A percentile compares a stretch with the other conserved stretches of the same genome.
Evolutionary conservation across 192 early-diverging fungal genomes (phyloP).

Genomic region (Thoreauomyces humboldtii): DNA sequence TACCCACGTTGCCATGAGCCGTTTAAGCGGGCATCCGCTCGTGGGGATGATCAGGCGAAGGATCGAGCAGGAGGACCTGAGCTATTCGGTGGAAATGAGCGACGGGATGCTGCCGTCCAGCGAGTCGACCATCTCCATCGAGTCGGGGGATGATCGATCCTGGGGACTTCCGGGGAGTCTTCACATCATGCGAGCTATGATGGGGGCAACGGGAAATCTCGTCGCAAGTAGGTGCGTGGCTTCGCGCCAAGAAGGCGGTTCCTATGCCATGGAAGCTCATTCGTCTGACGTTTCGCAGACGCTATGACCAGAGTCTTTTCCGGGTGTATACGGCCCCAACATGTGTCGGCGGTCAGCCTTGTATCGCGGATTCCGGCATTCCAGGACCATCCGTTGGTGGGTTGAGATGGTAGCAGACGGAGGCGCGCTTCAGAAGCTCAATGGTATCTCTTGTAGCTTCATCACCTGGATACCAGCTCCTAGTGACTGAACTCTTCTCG

Average conservation of each 20-base stretch:
- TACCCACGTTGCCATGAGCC: slow-evolving; percentile 10
- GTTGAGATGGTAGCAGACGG: background rate
- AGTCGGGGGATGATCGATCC: no score
- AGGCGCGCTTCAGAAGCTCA: background rate
- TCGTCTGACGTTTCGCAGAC: background rate
- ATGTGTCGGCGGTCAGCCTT: background rate
- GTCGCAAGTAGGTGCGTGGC: slow-evolving; percentile 6
- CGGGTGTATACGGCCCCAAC: slow-evolving; percentile 3
- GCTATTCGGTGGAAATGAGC: no score
- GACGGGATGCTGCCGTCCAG: no score
- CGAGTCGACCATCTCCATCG: no score
- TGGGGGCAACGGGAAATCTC: slow-evolving; percentile 1
- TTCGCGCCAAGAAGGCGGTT: background rate
- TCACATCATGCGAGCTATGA: background rate
- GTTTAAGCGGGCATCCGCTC: no score
- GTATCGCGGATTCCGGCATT: background rate
- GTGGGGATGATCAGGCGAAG: no score
- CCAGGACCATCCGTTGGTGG: background rate
- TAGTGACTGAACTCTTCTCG: slow-evolving; percentile 15
- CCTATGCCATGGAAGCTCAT: background rate
- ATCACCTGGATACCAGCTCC: background rate
- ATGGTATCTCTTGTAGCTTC: background rate
- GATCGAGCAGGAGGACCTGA: no score
- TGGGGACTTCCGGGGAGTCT: slow-evolving; percentile 1
- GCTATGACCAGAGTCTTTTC: slow-evolving; percentile 3